Evolutionary conservation across 2,329 filamentous ascomycete species (phyloP).

Genomic region (Trichoderma asperellum): DNA sequence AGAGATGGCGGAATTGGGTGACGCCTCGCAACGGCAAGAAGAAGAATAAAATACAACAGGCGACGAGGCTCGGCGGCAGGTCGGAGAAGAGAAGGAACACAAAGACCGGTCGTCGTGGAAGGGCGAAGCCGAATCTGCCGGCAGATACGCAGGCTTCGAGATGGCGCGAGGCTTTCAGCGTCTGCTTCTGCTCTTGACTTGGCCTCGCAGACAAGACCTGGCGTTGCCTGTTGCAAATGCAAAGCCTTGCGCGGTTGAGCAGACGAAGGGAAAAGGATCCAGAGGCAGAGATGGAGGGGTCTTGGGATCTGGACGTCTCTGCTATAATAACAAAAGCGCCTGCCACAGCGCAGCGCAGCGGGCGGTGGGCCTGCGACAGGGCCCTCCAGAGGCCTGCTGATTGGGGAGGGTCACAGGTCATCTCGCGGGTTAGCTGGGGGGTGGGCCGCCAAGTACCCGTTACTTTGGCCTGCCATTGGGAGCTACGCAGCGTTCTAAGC

Average conservation of each 20-base stretch:
- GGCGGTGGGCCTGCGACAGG: constrained; percentile 24
- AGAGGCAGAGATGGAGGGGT: constrained; percentile 29
- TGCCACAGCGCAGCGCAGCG: constrained; percentile 2
- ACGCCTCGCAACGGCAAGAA: background rate
- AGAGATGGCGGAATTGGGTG: background rate
- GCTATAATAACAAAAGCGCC: constrained; percentile 29
- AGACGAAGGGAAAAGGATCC: constrained; percentile 29
- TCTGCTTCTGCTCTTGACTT: constrained; percentile 2
- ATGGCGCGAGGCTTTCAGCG: constrained; percentile 15
- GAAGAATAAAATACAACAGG: constrained; percentile 7
- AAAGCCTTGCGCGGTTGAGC: constrained; percentile 28
- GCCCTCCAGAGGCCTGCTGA: constrained; percentile 26
- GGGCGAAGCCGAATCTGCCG: constrained; percentile 23
- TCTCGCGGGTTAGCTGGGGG: constrained; percentile 17
- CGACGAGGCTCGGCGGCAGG: constrained; percentile 3
- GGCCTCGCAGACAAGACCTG: constrained; percentile 1
- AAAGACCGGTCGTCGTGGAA: constrained; percentile 16
- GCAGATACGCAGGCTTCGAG: constrained; percentile 9
- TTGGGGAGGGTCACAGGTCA: constrained; percentile 29
- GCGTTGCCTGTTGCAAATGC: constrained; percentile 18
- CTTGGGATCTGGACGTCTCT: constrained; percentile 28
- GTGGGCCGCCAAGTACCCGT: constrained; percentile 26
- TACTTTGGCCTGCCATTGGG: constrained; percentile 12
- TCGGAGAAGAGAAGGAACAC: constrained; percentile 2
- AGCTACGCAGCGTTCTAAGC: background rate